These are phyloP conservation scores for Clausena lansium DNA, from an alignment of 345 rosid species.

Conservation along the genomic window DNA sequence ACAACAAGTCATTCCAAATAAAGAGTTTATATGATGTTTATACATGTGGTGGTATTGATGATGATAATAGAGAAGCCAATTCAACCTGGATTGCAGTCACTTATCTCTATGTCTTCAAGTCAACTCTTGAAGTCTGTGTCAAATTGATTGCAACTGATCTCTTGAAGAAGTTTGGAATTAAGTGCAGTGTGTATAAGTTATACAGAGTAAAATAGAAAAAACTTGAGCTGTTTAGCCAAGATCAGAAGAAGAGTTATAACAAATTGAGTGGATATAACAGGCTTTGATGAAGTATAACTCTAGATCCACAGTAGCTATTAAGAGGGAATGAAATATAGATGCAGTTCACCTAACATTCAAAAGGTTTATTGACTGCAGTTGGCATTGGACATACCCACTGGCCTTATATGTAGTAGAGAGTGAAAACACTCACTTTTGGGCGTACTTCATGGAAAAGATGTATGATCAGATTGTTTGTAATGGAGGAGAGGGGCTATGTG, in stretches of 20 bases:
- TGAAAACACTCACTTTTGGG: not conserved
- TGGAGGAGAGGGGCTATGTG: accelerated
- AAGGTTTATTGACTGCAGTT: not conserved
- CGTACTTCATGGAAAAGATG: not conserved
- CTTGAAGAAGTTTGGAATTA: not conserved
- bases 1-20: not conserved
- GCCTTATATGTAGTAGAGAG: not conserved
- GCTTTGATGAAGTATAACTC: no score
- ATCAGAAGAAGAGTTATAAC: not conserved
- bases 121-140: not conserved
- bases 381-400: not conserved
- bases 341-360: not conserved
- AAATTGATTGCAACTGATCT: not conserved
- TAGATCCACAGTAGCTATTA: not conserved
- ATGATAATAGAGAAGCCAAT: not conserved
- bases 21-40: not conserved
- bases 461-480: not conserved
- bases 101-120: not conserved
- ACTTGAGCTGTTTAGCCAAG: not conserved
- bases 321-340: not conserved
- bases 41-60: not conserved
- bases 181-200: accelerated
- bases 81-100: not conserved
- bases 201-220: not conserved
- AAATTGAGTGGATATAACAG: not conserved